Conservation (phyloP, 768 basidiomycete species). For the Pulveroboletus sp. region DNA sequence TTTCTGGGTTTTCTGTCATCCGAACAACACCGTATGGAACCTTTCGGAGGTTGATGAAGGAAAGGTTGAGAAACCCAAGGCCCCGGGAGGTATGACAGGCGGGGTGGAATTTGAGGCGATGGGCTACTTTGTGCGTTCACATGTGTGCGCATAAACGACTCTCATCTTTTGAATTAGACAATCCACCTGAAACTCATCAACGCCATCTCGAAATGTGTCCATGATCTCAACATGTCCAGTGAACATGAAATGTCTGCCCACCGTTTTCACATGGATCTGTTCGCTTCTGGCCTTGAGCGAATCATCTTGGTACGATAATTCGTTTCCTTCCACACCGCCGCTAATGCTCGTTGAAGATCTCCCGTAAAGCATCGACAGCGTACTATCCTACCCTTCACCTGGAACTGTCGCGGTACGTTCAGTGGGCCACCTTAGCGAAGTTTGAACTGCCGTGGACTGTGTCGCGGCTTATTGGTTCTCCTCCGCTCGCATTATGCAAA, state of each 20-base stretch:
- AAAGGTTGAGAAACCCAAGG: constrained; percentile 83
- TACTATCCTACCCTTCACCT: constrained; percentile 96
- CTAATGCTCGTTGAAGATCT: constrained; percentile 51
- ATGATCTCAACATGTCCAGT: constrained; percentile 59
- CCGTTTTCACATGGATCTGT: constrained; percentile 81
- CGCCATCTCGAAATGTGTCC: constrained; percentile 61
- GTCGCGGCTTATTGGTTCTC: constrained; percentile 72
- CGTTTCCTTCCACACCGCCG: background rate
- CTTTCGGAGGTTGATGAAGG: constrained; percentile 78
- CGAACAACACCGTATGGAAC: constrained; percentile 88
- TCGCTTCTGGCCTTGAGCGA: constrained; percentile 87
- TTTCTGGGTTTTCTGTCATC: constrained; percentile 97
- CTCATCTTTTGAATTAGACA: constrained; percentile 49
- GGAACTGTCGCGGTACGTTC: constrained; percentile 86
- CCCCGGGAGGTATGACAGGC: constrained; percentile 97
- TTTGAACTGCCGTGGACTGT: constrained; percentile 81
- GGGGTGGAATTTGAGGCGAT: constrained; percentile 99
- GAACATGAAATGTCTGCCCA: constrained; percentile 75
- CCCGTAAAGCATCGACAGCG: constrained; percentile 89
- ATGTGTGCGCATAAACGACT: background rate
- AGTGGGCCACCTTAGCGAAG: constrained; percentile 57
- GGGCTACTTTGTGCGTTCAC: constrained; percentile 78
- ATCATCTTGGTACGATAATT: constrained; percentile 68
- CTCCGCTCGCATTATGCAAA: constrained; percentile 62
- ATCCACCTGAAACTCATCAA: constrained; percentile 87